Base-by-base conservation (phyloP, 108 stramenopile genomes). In the Skeletonema tropicum region DNA sequence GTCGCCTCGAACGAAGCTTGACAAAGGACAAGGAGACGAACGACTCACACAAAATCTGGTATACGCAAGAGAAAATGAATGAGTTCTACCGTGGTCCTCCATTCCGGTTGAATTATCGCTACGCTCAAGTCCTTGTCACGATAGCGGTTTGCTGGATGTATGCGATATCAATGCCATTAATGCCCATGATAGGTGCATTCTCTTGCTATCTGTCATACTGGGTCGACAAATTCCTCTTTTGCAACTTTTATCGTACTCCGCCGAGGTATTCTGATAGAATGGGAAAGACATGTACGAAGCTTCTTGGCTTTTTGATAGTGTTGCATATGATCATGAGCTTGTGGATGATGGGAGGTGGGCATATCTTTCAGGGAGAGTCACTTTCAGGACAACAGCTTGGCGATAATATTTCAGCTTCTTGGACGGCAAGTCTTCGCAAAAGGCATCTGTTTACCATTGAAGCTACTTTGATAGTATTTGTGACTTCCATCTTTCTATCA, bases 221-320 rank as follows among this genome's bases (percentile, higher is more conserved):
- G 90, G 87, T 91, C 14, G 93, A 94, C 71, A 93, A 93, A 69
- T 89, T 80, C 55, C 83, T 94, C 30, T 94, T 94, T 73, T 82
- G 88, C 48, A 80, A 86, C 57, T 88, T 90, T 52, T 93, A 94
- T 69, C 67, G 86, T 19, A 92, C 82, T 3, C 93, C 93, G 12
- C 92, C 92, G 38, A 71, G 64, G 70, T 87, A 87, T 60, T 81
- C 79, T 33, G 83, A 84, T 64, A 68, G 49, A 12, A 87, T 87
- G 83, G 80, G 83, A 6, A 81, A 72, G 48, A 78, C 55, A 59
- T 67, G 73, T 25, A 76, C 86, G n/a, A 68, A 48, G 11, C 60
- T 87, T 12, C 66, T 87, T 2, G 86, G 86, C 4, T 84, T 42
- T 25, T 45, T 71, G 6, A 68, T 87, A 13, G 60, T 87, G 23